Conservation (phyloP, 352 stramenopile species). For the Peronosclerospora sorghi region DNA sequence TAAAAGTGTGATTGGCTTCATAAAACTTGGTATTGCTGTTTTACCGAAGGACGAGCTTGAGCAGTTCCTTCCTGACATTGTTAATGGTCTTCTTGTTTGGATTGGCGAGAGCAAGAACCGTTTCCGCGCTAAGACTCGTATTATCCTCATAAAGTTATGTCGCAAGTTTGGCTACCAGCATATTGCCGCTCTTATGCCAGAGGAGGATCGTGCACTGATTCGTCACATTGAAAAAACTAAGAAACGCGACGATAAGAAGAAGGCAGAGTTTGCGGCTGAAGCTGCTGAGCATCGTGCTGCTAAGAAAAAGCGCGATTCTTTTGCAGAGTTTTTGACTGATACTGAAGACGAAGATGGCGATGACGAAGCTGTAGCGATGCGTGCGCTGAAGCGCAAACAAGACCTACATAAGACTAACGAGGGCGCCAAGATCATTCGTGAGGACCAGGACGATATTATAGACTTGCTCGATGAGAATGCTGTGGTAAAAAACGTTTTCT, state of each 20-base stretch:
- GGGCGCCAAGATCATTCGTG: constrained; percentile 69
- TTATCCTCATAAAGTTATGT: constrained; percentile 94
- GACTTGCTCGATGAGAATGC: constrained; percentile 89
- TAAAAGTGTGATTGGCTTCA: constrained; percentile 93
- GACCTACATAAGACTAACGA: constrained; percentile 64
- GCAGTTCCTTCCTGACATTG: constrained; percentile 85
- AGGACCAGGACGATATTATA: constrained; percentile 83
- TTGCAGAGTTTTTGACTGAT: constrained; percentile 78
- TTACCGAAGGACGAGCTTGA: constrained; percentile 84
- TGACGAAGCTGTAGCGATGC: constrained; percentile 69
- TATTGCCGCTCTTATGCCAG: constrained; percentile 82
- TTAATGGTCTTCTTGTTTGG: constrained; percentile 88
- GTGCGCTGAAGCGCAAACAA: constrained; percentile 72
- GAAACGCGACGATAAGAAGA: constrained; percentile 84
- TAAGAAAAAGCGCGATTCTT: constrained; percentile 42
- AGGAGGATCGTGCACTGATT: constrained; percentile 86
- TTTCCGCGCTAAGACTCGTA: constrained; percentile 92
- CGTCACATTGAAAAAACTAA: constrained; percentile 94
- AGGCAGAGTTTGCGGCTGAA: constrained; percentile 51
- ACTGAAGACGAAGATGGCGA: constrained; percentile 75
- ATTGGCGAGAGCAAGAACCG: constrained; percentile 91
- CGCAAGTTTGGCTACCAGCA: constrained; percentile 90
- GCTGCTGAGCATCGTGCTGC: constrained; percentile 29
- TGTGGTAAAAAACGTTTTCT: constrained; percentile 83
- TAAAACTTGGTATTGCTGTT: constrained; percentile 91